Base-by-base conservation (phyloP, 2,329 filamentous ascomycete genomes). In the Aspergillus cejpii region DNA sequence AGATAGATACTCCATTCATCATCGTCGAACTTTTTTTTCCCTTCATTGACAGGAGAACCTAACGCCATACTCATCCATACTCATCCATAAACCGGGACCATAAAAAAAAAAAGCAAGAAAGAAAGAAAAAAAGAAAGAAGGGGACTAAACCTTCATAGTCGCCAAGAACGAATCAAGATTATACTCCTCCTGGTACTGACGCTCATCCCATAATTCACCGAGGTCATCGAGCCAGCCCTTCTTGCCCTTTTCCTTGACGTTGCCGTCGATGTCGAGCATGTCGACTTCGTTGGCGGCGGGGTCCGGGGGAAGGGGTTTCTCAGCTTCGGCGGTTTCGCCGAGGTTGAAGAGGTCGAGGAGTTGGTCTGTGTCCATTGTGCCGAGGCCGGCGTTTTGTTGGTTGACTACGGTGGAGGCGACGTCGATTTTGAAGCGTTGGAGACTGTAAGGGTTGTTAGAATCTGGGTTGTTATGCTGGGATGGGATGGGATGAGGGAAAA, bases 381-480 rank as follows among this genome's bases (percentile, higher is more conserved):
- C 84, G 1, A 98, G 72, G 1, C 92, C 92, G 1, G 92, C 91
- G 58, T 98, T 98, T 71, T 98, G 92, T 69, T 98, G 92, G 66
- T 98, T 98, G 54, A 98, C 94, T 5, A 98, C 92, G 0, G 94
- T 98, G 41, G 86, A 94, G 33, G 92, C 94, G 15, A 98, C 90
- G 66, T 98, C 92, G 60, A 98, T 95, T 76, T 98, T 98, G 83
- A 98, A 98, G 41, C 92, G 85, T 80, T 98, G 92, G 45, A 98
- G 82, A 62, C 86, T 94, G 55, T 39, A 48, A 21, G 11, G 14
- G 38, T 8, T 27, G 7, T 49, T 62, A 58, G 60, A 52, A 49
- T 40, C 17, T 5, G 31, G 11, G 15, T n/a, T 14, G 20, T 19
- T 45, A 42, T 41, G 41, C 2, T 8, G 6, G 12, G 15, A 8